Percentiles rank a stretch among this genome's conserved stretches.
Evolutionary conservation across 805 yeast genomes (phyloP).

Genomic region (Metschnikowia shivogae): DNA sequence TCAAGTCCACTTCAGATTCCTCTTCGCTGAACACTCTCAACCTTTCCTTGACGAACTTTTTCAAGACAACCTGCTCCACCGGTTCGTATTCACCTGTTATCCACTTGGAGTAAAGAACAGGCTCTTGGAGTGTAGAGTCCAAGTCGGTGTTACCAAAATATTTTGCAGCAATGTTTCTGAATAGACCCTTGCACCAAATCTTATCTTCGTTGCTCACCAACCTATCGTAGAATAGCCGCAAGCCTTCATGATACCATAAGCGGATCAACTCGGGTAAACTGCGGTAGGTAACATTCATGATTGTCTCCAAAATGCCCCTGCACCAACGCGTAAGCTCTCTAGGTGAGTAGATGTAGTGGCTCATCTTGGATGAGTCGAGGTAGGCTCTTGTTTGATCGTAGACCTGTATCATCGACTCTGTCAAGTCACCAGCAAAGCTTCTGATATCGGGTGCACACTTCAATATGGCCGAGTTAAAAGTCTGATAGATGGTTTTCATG

Average conservation of each 20-base stretch:
- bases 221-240: conserved; percentile 74
- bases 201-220: conserved; percentile 47
- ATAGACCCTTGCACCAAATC: conserved; percentile 43
- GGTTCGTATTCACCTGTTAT: conserved; percentile 57
- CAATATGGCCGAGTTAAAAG: conserved; percentile 54
- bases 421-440: conserved; percentile 49
- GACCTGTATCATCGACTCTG: conserved; percentile 63
- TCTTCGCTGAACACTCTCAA: conserved; percentile 74
- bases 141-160: conserved; percentile 48
- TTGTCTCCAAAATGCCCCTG: conserved; percentile 61
- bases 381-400: conserved; percentile 43
- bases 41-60: conserved; percentile 57
- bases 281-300: conserved; percentile 33
- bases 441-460: conserved; percentile 57
- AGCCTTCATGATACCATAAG: conserved; percentile 78
- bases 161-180: conserved; percentile 24
- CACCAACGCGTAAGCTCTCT: conserved; percentile 89
- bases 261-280: conserved; percentile 44
- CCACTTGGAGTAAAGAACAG: conserved; percentile 75
- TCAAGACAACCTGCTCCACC: conserved; percentile 46
- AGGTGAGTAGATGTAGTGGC: conserved; percentile 79
- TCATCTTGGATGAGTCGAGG: conserved; percentile 37
- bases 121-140: conserved; percentile 35
- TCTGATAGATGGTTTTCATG: conserved; percentile 58
- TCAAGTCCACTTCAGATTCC: conserved; percentile 55